Evolutionary conservation across 2,329 filamentous ascomycete species (phyloP), one percentile per base, ranked within the genome.

Genomic region (Ilyonectria mors-panacis): DNA sequence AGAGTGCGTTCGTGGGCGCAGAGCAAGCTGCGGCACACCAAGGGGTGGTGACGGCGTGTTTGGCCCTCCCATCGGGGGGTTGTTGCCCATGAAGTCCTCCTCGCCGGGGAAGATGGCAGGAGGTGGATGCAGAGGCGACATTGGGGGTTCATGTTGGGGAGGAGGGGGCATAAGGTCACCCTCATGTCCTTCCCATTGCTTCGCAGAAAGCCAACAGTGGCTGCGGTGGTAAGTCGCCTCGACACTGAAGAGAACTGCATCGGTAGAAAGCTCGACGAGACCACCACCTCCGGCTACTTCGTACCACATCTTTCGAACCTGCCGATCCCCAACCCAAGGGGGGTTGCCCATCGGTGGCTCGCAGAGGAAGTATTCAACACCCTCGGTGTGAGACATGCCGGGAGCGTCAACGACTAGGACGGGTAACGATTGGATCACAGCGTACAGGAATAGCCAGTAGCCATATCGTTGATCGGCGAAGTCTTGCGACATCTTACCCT

Each of bases 401-500:
- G 92, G 92, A 0, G 92, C 92, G 78, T 96, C 93, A 37, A 94
- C 86, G 1, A 93, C 92, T 12, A 95, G 84, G 85, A 94, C 91
- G 5, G 93, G 93, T 26, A 95, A 84, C 2, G 91, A 91, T 80
- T 96, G 93, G 8, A 95, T 85, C 9, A 94, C 88, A 7, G 89
- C 91, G 76, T 95, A 95, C 64, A 95, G 84, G 82, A 95, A 95
- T 57, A 96, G 84, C 93, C 93, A 96, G 77, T 92, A 90, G 15
- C 93, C 93, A 48, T 92, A 88, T 48, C 93, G 88, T 73, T 92
- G 87, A 73, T 95, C 92, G 39, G 85, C 84, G 47, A 95, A 82
- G 72, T 95, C 92, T n/a, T 87, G 84, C 33, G 90, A 85, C 44
- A 84, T 87, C 77, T 89, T 90, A 64, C 90, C 88, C 66, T 86